phyloP scores from a whole-genome alignment of 768 basidiomycete genomes.

The Mycena chlorophos region DNA sequence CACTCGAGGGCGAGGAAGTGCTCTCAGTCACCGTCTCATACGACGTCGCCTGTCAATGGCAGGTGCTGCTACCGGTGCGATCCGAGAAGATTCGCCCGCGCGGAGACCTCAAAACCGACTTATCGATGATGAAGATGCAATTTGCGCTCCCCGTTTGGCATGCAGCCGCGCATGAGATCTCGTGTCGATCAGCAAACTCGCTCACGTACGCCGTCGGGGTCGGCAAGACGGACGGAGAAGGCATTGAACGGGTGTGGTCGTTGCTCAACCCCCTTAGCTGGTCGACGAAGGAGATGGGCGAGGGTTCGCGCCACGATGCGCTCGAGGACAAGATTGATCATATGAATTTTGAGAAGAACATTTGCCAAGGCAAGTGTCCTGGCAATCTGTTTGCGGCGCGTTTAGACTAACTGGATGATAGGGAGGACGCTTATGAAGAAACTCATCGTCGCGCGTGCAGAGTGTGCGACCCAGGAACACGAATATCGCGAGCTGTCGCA shows the following conservation, averaged over 20 bases:
- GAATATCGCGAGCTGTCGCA: background rate
- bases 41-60: constrained; percentile 30
- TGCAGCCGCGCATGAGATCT: constrained; percentile 13
- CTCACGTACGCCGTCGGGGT: constrained; percentile 13
- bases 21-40: constrained; percentile 17
- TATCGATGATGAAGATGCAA: background rate
- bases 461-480: background rate
- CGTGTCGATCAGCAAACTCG: constrained; percentile 14
- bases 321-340: constrained; percentile 28
- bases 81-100: background rate
- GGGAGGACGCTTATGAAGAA: background rate
- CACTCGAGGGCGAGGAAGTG: background rate
- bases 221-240: constrained; percentile 14
- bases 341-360: constrained; percentile 17
- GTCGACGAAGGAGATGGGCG: constrained; percentile 34
- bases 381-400: background rate
- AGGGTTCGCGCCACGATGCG: constrained; percentile 24
- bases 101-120: background rate
- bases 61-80: background rate
- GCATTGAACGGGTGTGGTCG: constrained; percentile 30
- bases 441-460: background rate
- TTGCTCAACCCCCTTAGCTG: constrained; percentile 22
- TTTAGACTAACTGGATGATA: background rate
- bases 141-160: constrained; percentile 20
- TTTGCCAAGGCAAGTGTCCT: background rate